These are phyloP conservation scores for Exophiala spinifera DNA, from an alignment of 2,329 filamentous ascomycete genomes.

Conservation along the genomic window DNA sequence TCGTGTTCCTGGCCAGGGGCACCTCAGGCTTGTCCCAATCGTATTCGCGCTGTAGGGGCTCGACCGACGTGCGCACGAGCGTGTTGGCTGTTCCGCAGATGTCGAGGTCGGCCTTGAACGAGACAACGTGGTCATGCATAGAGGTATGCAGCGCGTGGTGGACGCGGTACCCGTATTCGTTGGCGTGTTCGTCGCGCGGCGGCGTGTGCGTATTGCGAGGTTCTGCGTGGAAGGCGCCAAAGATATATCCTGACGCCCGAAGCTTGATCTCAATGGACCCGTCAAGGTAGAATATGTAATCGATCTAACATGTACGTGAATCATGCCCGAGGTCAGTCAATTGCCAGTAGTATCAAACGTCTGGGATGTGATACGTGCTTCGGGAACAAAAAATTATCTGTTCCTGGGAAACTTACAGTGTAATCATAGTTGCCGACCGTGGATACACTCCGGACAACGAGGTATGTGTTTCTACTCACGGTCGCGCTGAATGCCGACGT, in stretches of 20 bases:
- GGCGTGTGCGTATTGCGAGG: slow-evolving; percentile 1
- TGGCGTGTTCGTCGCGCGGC: slow-evolving; percentile 29
- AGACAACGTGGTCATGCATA: slow-evolving; percentile 41
- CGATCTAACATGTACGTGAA: slow-evolving; percentile 35
- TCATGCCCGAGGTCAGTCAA: too few relatives aligned
- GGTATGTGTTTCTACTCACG: slow-evolving; percentile 35
- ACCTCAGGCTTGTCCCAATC: slow-evolving; percentile 18
- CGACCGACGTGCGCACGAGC: slow-evolving; percentile 20
- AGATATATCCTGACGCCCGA: slow-evolving; percentile 39
- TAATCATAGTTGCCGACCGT: slow-evolving; percentile 58
- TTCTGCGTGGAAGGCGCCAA: slow-evolving; percentile 26
- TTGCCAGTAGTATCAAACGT: too few relatives aligned
- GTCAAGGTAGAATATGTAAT: slow-evolving; percentile 52
- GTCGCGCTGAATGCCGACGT: slow-evolving; percentile 31
- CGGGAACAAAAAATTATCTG: too few relatives aligned
- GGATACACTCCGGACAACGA: slow-evolving; percentile 47
- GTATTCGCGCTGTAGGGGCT: slow-evolving; percentile 10
- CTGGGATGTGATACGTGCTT: too few relatives aligned
- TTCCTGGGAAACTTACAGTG: slow-evolving; percentile 33
- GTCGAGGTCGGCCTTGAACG: slow-evolving; percentile 39
- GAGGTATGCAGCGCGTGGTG: slow-evolving; percentile 34
- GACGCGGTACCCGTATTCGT: slow-evolving; percentile 37
- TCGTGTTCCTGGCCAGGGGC: slow-evolving; percentile 10
- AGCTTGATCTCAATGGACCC: slow-evolving; percentile 53
- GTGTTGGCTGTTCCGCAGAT: slow-evolving; percentile 35